These are phyloP conservation scores for Chloris gayana DNA, from an alignment of 176 grass and related monocot genomes.

Conservation along the genomic window DNA sequence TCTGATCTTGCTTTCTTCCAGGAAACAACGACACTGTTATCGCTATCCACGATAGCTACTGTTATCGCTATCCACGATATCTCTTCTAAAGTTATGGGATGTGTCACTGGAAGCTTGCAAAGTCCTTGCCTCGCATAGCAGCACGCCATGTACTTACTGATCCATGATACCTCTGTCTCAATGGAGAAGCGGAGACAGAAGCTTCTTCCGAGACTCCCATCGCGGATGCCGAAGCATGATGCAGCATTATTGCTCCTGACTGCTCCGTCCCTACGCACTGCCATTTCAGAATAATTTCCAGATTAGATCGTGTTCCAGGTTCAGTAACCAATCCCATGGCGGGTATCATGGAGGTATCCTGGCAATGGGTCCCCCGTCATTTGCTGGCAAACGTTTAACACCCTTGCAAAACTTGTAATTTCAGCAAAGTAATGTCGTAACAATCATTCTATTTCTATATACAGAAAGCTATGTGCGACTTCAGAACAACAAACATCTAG, in stretches of 20 bases:
- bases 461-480: no score
- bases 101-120: no score
- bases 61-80: no score
- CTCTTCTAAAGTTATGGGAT: background rate
- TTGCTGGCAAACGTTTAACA: background rate
- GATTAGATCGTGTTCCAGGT: background rate
- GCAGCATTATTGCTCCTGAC: background rate
- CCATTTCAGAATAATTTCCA: conserved; percentile 26
- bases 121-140: background rate
- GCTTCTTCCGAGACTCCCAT: background rate
- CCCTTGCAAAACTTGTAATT: background rate
- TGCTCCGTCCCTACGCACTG: background rate
- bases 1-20: conserved; percentile 19
- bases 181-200: conserved; percentile 5
- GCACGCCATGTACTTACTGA: background rate
- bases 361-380: background rate
- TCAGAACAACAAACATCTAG: no score
- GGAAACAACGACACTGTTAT: conserved; percentile 16
- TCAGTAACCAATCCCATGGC: background rate
- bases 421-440: background rate
- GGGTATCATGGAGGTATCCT: background rate
- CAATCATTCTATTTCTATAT: no score
- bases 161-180: background rate
- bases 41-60: background rate
- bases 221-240: conserved; percentile 1